Conservation (phyloP, 2,329 filamentous ascomycete genomes). For the Pseudodiploospora longispora region DNA sequence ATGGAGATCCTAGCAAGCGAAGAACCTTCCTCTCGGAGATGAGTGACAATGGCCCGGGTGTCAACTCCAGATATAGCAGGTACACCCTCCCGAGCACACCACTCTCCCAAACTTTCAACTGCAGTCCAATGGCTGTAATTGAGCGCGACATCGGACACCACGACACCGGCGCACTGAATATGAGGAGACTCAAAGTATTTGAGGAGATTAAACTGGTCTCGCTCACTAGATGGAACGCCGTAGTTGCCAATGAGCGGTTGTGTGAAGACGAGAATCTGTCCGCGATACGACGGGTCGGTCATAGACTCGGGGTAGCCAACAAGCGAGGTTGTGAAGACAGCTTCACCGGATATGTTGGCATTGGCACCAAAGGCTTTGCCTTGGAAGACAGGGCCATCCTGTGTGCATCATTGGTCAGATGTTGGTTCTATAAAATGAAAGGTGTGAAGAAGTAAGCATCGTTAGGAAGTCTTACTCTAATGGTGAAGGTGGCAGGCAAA, state of each 20-base stretch:
- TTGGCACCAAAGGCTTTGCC: constrained; percentile 96
- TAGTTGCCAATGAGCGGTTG: constrained; percentile 98
- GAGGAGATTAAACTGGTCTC: constrained; percentile 82
- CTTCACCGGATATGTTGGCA: constrained; percentile 93
- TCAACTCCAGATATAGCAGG: constrained; percentile 95
- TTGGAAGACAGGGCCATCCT: constrained; percentile 92
- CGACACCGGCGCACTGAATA: constrained; percentile 91
- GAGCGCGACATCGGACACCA: constrained; percentile 88
- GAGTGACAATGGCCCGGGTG: constrained; percentile 91
- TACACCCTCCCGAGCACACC: constrained; percentile 94
- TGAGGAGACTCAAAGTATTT: constrained; percentile 98
- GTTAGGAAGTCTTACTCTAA: constrained; percentile 54
- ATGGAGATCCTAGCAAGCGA: constrained; percentile 91
- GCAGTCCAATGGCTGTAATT: constrained; percentile 99
- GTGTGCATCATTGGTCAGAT: constrained; percentile 9
- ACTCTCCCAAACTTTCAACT: constrained; percentile 84
- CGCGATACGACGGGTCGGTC: constrained; percentile 80
- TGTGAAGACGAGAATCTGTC: constrained; percentile 97
- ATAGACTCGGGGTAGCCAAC: constrained; percentile 96
- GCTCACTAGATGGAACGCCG: constrained; percentile 78
- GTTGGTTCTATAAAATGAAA: background rate
- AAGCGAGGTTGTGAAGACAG: constrained; percentile 95
- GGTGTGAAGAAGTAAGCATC: background rate
- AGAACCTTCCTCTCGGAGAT: constrained; percentile 91
- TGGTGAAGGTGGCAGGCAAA: constrained; percentile 74